Conservation (phyloP, 371 early-diverging fungal species). For the Mucor piriformis region DNA sequence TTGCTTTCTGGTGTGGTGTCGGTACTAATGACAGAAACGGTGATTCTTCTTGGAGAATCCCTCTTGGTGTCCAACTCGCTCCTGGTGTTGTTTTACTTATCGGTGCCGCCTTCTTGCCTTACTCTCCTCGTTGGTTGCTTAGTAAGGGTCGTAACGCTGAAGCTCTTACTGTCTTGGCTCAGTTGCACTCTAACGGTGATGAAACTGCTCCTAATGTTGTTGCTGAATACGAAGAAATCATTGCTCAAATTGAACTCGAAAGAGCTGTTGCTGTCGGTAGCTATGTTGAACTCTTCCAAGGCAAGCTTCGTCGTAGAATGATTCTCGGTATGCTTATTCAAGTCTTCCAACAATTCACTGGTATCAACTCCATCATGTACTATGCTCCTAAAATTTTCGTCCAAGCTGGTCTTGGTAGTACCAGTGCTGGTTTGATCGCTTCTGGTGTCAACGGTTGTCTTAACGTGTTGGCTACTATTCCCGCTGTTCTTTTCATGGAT, state of each 20-base stretch:
- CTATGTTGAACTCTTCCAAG: slow-evolving; percentile 72
- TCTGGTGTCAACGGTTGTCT: slow-evolving; percentile 75
- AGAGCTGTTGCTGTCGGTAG: slow-evolving; percentile 61
- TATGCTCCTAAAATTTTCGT: slow-evolving; percentile 69
- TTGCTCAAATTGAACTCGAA: slow-evolving; percentile 68
- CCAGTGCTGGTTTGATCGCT: slow-evolving; percentile 59
- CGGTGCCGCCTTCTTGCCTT: slow-evolving; percentile 55
- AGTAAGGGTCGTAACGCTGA: slow-evolving; percentile 66
- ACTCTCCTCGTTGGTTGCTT: slow-evolving; percentile 59
- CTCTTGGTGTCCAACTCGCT: slow-evolving; percentile 46
- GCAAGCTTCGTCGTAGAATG: slow-evolving; percentile 61
- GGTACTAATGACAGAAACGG: slow-evolving; percentile 27
- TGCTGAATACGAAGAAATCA: slow-evolving; percentile 75
- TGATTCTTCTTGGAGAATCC: slow-evolving; percentile 45
- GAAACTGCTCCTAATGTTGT: slow-evolving; percentile 56
- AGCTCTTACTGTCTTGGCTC: slow-evolving; percentile 71
- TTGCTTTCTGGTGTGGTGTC: slow-evolving; percentile 43
- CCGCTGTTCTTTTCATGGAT: slow-evolving; percentile 67
- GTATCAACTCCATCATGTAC: slow-evolving; percentile 51
- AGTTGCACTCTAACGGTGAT: slow-evolving; percentile 66
- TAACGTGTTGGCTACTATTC: slow-evolving; percentile 69
- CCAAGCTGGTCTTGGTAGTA: slow-evolving; percentile 58
- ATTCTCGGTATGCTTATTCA: slow-evolving; percentile 74
- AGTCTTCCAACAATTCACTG: slow-evolving; percentile 57
- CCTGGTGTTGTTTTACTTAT: slow-evolving; percentile 47